Percentiles rank a stretch among this genome's conserved stretches.
phyloP scores from a whole-genome alignment of 768 basidiomycete genomes.

The Lentinula raphanica region DNA sequence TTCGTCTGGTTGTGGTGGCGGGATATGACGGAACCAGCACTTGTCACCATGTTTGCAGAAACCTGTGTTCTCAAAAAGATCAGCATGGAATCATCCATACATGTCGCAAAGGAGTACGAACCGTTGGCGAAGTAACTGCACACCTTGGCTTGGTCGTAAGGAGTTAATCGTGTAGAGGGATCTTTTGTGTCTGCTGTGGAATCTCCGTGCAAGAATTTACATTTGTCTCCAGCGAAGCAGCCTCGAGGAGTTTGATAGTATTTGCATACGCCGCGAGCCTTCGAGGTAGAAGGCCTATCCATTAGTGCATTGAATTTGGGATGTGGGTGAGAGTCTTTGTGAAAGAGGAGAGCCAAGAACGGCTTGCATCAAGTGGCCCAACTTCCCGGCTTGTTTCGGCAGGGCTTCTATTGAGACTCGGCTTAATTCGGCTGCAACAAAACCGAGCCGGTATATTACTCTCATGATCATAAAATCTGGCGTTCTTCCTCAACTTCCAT shows the following conservation, averaged over 20 bases:
- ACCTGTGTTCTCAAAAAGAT: conserved; percentile 33
- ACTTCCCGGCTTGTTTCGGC: too few relatives aligned
- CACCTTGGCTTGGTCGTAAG: conserved; percentile 65
- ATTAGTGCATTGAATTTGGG: conserved; percentile 14
- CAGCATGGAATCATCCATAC: not conserved
- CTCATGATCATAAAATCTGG: not conserved
- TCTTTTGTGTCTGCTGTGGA: conserved; percentile 14
- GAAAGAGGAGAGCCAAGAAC: too few relatives aligned
- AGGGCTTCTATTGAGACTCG: too few relatives aligned
- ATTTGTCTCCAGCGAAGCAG: conserved; percentile 61
- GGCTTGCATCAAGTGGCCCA: too few relatives aligned
- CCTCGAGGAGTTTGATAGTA: conserved; percentile 62
- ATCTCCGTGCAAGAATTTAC: conserved; percentile 74
- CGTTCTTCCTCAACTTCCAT: too few relatives aligned
- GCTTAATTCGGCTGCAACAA: too few relatives aligned
- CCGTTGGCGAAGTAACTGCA: conserved; percentile 64
- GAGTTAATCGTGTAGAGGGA: conserved; percentile 43
- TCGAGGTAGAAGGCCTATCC: conserved; percentile 62
- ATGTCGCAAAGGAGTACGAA: conserved; percentile 17
- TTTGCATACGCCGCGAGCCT: conserved; percentile 63
- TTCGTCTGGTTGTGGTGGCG: conserved; percentile 13
- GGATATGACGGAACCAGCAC: conserved; percentile 73
- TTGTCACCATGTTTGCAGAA: conserved; percentile 63
- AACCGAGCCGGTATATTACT: too few relatives aligned
- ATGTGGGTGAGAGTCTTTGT: not conserved